Conservation (phyloP, 2,329 filamentous ascomycete species). For the Aureobasidium sp. region DNA sequence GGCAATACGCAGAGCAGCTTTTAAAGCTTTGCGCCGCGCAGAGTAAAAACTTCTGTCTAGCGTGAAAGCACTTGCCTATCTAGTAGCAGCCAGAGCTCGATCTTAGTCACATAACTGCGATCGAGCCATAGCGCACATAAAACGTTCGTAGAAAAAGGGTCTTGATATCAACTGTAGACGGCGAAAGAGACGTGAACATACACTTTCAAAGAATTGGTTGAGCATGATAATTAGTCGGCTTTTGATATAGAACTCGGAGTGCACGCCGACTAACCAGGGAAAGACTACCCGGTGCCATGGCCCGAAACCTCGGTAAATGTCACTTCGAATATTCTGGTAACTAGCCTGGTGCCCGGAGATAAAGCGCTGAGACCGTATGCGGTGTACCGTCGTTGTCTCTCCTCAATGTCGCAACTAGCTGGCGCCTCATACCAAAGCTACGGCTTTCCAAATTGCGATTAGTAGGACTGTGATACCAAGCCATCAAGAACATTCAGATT, state of each 20-base stretch:
- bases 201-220: too few species aligned
- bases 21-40: constrained; percentile 1
- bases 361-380: not conserved
- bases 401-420: not conserved
- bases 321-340: not conserved
- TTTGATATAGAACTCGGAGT: not conserved
- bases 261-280: not conserved
- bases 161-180: not conserved
- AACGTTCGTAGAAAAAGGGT: too few species aligned
- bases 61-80: not conserved
- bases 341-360: not conserved
- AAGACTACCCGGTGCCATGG: not conserved
- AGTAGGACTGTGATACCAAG: not conserved
- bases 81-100: not conserved
- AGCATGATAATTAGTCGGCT: too few species aligned
- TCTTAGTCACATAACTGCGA: too few species aligned
- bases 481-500: not conserved
- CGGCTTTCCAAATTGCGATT: not conserved
- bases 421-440: not conserved
- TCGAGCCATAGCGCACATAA: not conserved
- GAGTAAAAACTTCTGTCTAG: not conserved
- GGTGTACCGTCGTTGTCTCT: not conserved
- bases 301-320: not conserved
- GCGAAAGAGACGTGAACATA: not conserved
- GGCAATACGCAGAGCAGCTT: not conserved